Conservation (phyloP, 306 rosid species). For the Ziziphus jujuba region DNA sequence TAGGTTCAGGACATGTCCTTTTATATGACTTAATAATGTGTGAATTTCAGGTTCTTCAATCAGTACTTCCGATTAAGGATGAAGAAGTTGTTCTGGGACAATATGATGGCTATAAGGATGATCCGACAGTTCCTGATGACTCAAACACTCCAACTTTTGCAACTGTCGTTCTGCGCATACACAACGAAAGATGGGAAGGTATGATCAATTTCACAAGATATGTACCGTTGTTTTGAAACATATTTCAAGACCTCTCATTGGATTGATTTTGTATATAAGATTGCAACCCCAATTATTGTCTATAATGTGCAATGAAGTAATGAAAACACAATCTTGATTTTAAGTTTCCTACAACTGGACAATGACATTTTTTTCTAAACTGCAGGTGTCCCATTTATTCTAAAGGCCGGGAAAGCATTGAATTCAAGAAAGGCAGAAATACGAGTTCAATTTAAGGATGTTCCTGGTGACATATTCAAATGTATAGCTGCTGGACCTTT, state of each 20-base stretch:
- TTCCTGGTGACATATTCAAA: constrained; percentile 95
- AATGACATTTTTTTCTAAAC: not conserved
- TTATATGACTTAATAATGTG: constrained; percentile 15
- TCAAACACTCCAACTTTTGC: constrained; percentile 99
- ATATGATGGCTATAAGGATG: constrained; percentile 92
- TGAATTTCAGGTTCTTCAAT: constrained; percentile 79
- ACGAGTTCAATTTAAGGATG: constrained; percentile 95
- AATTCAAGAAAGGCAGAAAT: constrained; percentile 88
- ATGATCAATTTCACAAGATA: constrained; percentile 7
- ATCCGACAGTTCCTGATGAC: constrained; percentile 87
- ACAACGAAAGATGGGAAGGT: constrained; percentile 99
- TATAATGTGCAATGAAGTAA: constrained; percentile 17
- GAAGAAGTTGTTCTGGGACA: constrained; percentile 94
- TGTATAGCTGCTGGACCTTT: constrained; percentile 55
- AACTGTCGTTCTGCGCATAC: constrained; percentile 71
- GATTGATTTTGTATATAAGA: constrained; percentile 1
- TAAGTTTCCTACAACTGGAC: constrained; percentile 2
- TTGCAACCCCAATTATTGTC: not conserved
- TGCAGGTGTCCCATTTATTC: constrained; percentile 88
- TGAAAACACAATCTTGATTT: not conserved
- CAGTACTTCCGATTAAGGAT: constrained; percentile 78
- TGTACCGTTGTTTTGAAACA: constrained; percentile 3
- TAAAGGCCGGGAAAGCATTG: constrained; percentile 97
- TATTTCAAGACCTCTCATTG: not conserved
- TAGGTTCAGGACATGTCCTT: constrained; percentile 19